These are phyloP conservation scores for Rosa multiflora DNA, from an alignment of 306 rosid species.

Conservation along the genomic window DNA sequence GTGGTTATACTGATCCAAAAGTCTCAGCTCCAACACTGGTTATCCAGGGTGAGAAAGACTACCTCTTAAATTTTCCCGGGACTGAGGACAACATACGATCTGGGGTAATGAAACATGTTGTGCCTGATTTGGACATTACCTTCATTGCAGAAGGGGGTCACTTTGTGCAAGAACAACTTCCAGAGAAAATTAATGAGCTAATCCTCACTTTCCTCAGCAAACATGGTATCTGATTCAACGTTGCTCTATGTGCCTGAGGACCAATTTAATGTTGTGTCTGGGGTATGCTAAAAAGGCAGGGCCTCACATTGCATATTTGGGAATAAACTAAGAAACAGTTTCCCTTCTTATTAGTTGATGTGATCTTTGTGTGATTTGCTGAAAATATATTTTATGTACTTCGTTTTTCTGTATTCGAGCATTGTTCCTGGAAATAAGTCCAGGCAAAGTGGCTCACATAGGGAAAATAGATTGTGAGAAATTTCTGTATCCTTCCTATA, in stretches of 20 bases:
- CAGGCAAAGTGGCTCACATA: too few relatives aligned
- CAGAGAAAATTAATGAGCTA: constrained; percentile 51
- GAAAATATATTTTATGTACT: too few relatives aligned
- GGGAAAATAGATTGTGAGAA: too few relatives aligned
- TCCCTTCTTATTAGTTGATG: too few relatives aligned
- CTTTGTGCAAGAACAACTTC: constrained; percentile 57
- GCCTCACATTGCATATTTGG: too few relatives aligned
- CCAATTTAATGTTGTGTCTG: neutral
- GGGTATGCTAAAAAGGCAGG: too few relatives aligned
- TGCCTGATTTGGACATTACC: constrained; percentile 45
- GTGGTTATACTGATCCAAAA: constrained; percentile 42
- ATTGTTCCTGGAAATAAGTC: too few relatives aligned
- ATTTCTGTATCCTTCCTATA: too few relatives aligned
- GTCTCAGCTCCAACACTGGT: constrained; percentile 44
- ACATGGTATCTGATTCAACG: constrained; percentile 20
- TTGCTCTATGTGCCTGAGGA: neutral
- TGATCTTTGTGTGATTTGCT: too few relatives aligned
- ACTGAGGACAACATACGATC: constrained; percentile 42
- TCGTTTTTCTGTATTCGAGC: too few relatives aligned
- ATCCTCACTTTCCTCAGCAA: constrained; percentile 43
- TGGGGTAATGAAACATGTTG: constrained; percentile 41
- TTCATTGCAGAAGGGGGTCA: constrained; percentile 50
- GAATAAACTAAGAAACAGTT: too few relatives aligned
- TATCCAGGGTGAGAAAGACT: constrained; percentile 55
- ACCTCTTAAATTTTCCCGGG: constrained; percentile 36